phyloP scores from a whole-genome alignment of 2,329 filamentous ascomycete species.

The Niveomyces coronatus region DNA sequence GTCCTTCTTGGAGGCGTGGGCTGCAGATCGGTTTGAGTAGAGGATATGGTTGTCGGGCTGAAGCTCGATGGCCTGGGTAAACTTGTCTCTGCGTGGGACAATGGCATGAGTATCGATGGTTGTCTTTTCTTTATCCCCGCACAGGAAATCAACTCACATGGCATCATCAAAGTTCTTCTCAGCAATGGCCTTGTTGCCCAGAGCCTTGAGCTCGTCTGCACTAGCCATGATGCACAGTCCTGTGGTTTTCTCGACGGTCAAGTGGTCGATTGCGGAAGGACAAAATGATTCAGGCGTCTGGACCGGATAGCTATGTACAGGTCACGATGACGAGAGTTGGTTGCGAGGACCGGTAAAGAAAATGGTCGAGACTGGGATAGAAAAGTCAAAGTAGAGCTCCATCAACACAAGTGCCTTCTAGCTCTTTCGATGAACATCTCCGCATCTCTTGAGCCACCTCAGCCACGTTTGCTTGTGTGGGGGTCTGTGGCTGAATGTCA shows the following conservation, averaged over 20 bases:
- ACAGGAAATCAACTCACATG: slow-evolving; percentile 62
- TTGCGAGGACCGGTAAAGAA: slow-evolving; percentile 16
- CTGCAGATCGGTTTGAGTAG: slow-evolving; percentile 91
- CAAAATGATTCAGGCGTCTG: neutral
- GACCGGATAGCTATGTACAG: neutral
- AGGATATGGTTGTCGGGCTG: slow-evolving; percentile 90
- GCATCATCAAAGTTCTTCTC: slow-evolving; percentile 95
- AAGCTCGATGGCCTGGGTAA: slow-evolving; percentile 82
- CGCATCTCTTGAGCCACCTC: slow-evolving; percentile 13
- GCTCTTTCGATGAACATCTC: slow-evolving; percentile 30
- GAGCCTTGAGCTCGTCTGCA: slow-evolving; percentile 79
- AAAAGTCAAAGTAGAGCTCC: slow-evolving; percentile 16
- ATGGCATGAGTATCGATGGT: slow-evolving; percentile 12
- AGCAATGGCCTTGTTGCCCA: slow-evolving; percentile 97
- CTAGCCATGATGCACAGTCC: slow-evolving; percentile 36
- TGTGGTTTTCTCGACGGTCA: slow-evolving; percentile 5
- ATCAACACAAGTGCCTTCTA: slow-evolving; percentile 26
- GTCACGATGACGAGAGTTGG: slow-evolving; percentile 8
- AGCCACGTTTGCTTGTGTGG: slow-evolving; percentile 22
- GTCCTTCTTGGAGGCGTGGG: slow-evolving; percentile 79
- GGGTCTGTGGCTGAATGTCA: slow-evolving; percentile 3
- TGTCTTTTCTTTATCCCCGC: too few relatives aligned
- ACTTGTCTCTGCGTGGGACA: slow-evolving; percentile 72
- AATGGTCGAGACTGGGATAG: slow-evolving; percentile 18
- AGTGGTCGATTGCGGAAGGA: slow-evolving; percentile 1